These are phyloP conservation scores for Streptanthus diversifolius DNA, from an alignment of 345 rosid genomes.

Conservation along the genomic window DNA sequence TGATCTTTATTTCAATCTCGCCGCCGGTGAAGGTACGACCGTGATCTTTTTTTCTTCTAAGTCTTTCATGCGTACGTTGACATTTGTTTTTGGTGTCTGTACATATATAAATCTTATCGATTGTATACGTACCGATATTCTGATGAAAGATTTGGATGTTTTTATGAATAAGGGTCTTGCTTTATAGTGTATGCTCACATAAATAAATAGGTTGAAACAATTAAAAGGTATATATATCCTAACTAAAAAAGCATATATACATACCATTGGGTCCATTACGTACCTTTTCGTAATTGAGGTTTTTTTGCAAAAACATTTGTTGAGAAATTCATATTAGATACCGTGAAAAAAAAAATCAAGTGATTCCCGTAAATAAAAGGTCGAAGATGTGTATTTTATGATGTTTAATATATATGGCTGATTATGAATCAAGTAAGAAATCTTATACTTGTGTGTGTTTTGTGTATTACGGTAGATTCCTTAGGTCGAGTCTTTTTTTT, in stretches of 20 bases:
- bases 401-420: not conserved
- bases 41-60: not conserved
- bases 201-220: not conserved
- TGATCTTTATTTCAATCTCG: conserved; percentile 90
- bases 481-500: not conserved
- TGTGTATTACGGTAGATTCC: not conserved
- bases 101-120: not conserved
- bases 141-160: not conserved
- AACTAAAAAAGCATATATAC: not conserved
- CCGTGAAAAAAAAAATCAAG: not conserved
- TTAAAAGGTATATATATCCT: not conserved
- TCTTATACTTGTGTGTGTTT: not conserved
- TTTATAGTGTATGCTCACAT: not conserved
- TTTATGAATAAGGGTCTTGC: not conserved
- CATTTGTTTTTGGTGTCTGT: not conserved
- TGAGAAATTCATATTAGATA: not conserved
- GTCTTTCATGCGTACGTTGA: not conserved
- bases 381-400: not conserved
- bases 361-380: not conserved
- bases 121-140: not conserved
- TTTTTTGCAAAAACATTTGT: not conserved
- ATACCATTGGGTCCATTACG: not conserved
- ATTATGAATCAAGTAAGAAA: not conserved
- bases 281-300: not conserved
- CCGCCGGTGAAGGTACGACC: conserved; percentile 88